phyloP scores from a whole-genome alignment of 805 yeast species.

The Yarrowia sp. region DNA sequence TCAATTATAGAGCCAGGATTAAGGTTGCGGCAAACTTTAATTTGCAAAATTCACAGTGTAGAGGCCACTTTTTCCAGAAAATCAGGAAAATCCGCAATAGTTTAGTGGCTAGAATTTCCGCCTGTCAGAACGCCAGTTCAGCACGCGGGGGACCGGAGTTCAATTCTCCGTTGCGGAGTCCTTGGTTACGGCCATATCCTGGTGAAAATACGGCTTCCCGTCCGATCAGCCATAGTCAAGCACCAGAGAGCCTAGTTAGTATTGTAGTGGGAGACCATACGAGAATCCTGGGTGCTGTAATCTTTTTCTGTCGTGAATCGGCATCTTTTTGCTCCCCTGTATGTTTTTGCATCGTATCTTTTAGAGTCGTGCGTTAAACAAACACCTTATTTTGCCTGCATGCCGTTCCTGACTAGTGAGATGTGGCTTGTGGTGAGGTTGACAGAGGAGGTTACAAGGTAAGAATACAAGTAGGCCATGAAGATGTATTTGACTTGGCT shows the following conservation, averaged over 20 bases:
- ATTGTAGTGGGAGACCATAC: conserved; percentile 38
- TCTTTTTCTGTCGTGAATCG: not conserved
- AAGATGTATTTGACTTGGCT: no score
- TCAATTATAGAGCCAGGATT: not conserved
- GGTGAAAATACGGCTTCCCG: conserved; percentile 39
- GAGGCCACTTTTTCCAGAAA: not conserved
- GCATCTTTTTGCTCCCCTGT: no score
- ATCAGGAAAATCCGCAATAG: conserved; percentile 44
- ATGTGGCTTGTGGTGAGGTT: no score
- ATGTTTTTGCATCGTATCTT: not conserved
- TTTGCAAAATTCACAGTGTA: not conserved
- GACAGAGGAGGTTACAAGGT: no score
- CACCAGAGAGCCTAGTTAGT: conserved; percentile 38
- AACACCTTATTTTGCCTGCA: not conserved
- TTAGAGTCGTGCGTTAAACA: not conserved
- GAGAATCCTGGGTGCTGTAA: conserved; percentile 38
- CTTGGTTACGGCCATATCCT: conserved; percentile 37
- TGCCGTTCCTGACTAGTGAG: not conserved
- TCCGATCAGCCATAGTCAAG: conserved; percentile 38
- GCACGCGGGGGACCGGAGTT: conserved; percentile 39
- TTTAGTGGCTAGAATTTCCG: conserved; percentile 54
- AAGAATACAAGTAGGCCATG: no score
- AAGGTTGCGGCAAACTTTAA: conserved; percentile 12
- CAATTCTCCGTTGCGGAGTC: conserved; percentile 37
- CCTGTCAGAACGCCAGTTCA: conserved; percentile 47